Evolutionary conservation across 352 stramenopile genomes (phyloP).

Genomic region (Thraustochytrium striatum): DNA sequence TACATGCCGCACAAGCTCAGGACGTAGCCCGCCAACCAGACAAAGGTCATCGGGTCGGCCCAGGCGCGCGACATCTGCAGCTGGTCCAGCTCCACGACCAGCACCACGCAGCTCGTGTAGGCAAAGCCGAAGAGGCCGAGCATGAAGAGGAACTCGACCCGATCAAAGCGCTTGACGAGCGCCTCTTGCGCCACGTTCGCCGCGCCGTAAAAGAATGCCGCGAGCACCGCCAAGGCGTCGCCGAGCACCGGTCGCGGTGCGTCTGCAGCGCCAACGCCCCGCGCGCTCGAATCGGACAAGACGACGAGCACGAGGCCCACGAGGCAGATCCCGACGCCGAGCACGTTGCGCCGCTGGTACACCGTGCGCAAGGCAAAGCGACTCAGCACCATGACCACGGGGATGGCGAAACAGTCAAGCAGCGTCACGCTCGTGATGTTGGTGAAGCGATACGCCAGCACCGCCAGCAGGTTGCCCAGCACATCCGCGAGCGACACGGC

Average conservation of each 20-base stretch:
- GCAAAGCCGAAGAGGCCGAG: slow-evolving; percentile 83
- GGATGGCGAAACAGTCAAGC: slow-evolving; percentile 90
- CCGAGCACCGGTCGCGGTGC: slow-evolving; percentile 64
- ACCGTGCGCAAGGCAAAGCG: slow-evolving; percentile 68
- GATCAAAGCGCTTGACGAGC: slow-evolving; percentile 66
- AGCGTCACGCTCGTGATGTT: slow-evolving; percentile 91
- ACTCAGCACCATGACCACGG: slow-evolving; percentile 87
- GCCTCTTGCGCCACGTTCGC: slow-evolving; percentile 84
- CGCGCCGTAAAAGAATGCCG: slow-evolving; percentile 80
- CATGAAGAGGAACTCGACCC: slow-evolving; percentile 87
- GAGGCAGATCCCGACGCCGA: slow-evolving; percentile 75
- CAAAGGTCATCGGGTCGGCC: slow-evolving; percentile 24
- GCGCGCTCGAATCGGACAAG: slow-evolving; percentile 63
- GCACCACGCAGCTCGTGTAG: slow-evolving; percentile 73
- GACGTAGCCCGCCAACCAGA: slow-evolving; percentile 66
- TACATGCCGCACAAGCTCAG: slow-evolving; percentile 83
- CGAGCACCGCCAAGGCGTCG: slow-evolving; percentile 82
- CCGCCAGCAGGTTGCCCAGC: slow-evolving; percentile 86
- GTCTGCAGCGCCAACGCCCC: not conserved
- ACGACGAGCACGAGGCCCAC: slow-evolving; percentile 72
- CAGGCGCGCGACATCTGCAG: slow-evolving; percentile 47
- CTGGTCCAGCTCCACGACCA: slow-evolving; percentile 69
- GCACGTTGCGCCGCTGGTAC: slow-evolving; percentile 69
- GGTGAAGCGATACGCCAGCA: slow-evolving; percentile 93
- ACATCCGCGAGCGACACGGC: slow-evolving; percentile 87